phyloP scores from a whole-genome alignment of 139 green algal species.

The Coccomyxa sp. region DNA sequence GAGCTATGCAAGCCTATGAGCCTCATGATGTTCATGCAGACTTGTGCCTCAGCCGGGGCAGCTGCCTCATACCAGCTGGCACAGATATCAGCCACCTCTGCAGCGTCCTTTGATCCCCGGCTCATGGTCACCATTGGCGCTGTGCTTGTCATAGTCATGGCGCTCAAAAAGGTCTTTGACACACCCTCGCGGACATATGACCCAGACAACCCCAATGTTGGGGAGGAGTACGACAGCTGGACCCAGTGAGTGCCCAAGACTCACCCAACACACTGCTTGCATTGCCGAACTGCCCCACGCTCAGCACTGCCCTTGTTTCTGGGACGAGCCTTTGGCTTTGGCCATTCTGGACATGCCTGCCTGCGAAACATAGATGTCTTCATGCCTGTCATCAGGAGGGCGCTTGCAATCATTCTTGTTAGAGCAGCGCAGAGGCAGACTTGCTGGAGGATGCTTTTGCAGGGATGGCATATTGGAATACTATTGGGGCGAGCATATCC shows the following conservation, averaged over 20 bases:
- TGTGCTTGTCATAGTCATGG: background rate
- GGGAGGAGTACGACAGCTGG: constrained; percentile 92
- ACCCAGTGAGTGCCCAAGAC: constrained; percentile 45
- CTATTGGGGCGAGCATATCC: constrained; percentile 97
- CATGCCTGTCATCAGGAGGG: too few species aligned
- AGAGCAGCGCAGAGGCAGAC: too few species aligned
- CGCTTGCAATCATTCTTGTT: too few species aligned
- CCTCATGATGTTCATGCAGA: background rate
- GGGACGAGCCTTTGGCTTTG: too few species aligned
- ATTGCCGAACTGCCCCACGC: too few species aligned
- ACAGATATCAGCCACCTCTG: background rate
- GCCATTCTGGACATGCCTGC: too few species aligned
- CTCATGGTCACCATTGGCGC: background rate
- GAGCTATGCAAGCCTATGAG: background rate
- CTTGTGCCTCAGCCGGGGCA: background rate
- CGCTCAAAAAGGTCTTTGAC: constrained; percentile 65
- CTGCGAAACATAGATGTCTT: too few species aligned
- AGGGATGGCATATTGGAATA: constrained; percentile 74
- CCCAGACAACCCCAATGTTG: constrained; percentile 77
- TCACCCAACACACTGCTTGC: background rate
- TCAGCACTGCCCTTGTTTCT: too few species aligned
- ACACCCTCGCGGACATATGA: constrained; percentile 74
- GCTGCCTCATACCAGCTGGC: background rate
- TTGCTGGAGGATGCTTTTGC: background rate
- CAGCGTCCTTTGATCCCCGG: background rate